Evolutionary conservation across 495 filamentous ascomycete species (phyloP).

Genomic region (Penicillium odoratum): DNA sequence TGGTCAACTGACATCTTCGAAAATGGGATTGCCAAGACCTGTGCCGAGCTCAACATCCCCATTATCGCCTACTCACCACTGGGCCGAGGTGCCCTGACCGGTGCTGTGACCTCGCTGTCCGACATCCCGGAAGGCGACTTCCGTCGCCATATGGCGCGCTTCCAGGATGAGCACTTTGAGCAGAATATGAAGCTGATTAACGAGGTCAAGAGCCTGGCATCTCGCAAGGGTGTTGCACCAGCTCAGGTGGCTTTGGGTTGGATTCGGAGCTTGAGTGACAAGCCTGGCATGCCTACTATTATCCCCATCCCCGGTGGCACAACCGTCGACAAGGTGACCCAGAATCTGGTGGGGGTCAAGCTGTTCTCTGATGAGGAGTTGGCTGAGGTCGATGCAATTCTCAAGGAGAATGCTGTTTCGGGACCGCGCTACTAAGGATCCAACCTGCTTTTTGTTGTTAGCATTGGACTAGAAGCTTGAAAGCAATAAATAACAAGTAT

Average conservation of each 20-base stretch:
- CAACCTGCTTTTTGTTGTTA: constrained; percentile 6
- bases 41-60: constrained; percentile 69
- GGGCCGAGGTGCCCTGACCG: constrained; percentile 55
- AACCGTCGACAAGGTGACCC: constrained; percentile 44
- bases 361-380: constrained; percentile 42
- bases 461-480: constrained; percentile 2
- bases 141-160: constrained; percentile 58
- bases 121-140: constrained; percentile 65
- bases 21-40: constrained; percentile 73
- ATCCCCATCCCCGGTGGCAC: constrained; percentile 80
- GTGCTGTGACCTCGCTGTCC: constrained; percentile 56
- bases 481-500: constrained; percentile 1
- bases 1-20: constrained; percentile 65
- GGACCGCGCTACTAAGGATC: constrained; percentile 37
- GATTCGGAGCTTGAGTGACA: constrained; percentile 55
- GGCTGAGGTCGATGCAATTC: constrained; percentile 45
- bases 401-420: constrained; percentile 38
- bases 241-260: constrained; percentile 80
- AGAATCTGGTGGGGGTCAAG: constrained; percentile 44
- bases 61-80: constrained; percentile 67
- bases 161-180: constrained; percentile 67
- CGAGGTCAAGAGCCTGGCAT: constrained; percentile 65
- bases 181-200: constrained; percentile 71
- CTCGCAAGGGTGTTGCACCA: constrained; percentile 66
- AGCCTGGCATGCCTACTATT: constrained; percentile 65